These are phyloP conservation scores for Trichophyton benhamiae DNA, from an alignment of 2,329 filamentous ascomycete genomes.

Conservation along the genomic window DNA sequence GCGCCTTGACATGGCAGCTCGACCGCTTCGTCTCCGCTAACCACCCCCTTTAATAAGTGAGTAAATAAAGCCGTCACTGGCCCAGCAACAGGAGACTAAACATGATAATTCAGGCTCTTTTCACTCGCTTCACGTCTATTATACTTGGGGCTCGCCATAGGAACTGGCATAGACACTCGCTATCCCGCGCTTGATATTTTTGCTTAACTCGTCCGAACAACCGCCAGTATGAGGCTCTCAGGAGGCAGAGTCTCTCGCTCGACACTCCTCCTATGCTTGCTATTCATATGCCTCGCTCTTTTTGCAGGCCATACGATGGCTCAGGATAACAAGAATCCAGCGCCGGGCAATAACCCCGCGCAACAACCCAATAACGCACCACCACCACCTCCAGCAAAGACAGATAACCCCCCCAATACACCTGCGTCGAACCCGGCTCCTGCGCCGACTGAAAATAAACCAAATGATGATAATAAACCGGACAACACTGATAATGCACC, in stretches of 20 bases:
- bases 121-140: background rate
- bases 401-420: slow-evolving; percentile 6
- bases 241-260: slow-evolving; percentile 9
- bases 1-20: background rate
- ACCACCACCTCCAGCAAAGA: background rate
- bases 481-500: slow-evolving; percentile 13
- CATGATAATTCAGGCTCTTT: background rate
- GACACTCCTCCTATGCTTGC: slow-evolving; percentile 7
- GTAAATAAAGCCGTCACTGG: background rate
- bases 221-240: slow-evolving; percentile 7
- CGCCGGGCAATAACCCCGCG: background rate
- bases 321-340: slow-evolving; percentile 6
- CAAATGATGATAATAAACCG: slow-evolving; percentile 11
- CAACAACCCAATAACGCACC: background rate
- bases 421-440: slow-evolving; percentile 15
- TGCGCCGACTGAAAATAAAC: slow-evolving; percentile 2
- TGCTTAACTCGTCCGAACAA: background rate
- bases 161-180: background rate
- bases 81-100: background rate
- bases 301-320: slow-evolving; percentile 9
- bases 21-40: background rate
- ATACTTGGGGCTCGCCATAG: background rate
- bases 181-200: background rate
- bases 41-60: background rate
- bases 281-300: slow-evolving; percentile 6